Base-by-base conservation (phyloP, 1,284 basidiomycete genomes). In the Cutaneotrichosporon cutaneum region DNA sequence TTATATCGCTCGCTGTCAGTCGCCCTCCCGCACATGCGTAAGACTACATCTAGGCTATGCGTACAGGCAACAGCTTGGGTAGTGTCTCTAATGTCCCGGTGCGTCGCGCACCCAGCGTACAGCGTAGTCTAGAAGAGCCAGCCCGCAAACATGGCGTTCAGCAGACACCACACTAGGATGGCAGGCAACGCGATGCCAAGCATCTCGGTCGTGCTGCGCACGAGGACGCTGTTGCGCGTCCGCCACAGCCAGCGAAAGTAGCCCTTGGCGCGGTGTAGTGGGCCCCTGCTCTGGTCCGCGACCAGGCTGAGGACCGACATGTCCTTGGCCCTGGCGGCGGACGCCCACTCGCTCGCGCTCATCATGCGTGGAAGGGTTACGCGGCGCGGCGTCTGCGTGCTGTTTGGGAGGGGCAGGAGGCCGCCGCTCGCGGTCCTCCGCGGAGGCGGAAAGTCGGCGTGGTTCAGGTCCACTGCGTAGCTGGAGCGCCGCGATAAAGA, bases 321-420 rank as follows among this genome's bases (percentile, higher is more conserved):
- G 48, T 78, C 76, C 66, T 75, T 77, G 18, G 72, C 72, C 45
- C 68, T 72, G 6, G 73, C 75, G 3, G 72, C 75, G 7, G 72
- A 55, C 5, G 68, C 62, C 74, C 76, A 77, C 57, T 78, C 77
- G 8, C 69, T 61, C 10, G 74, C 68, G 2, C 67, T 64, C 44
- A 71, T 64, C 51, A 72, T 64, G 24, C 73, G 67, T 2, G 73
- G 72, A 44, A 72, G 62, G 7, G 68, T 70, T 2, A 68, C 68
- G 47, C 72, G 60, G 14, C 70, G 61, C 55, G 54, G 61, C 36
- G 26, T 60, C n/a, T n/a, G 64, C 39, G 36, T 55, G 32, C 52
- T 24, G 7, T 35, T 35, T 18, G 61, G 53, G 2, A 55, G 48
- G 30, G 32, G 39, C 4, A 59, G 50, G 14, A 47, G 5, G 3